Evolutionary conservation across 129 eudicot species (phyloP).

Genomic region (Sambucus nigra): DNA sequence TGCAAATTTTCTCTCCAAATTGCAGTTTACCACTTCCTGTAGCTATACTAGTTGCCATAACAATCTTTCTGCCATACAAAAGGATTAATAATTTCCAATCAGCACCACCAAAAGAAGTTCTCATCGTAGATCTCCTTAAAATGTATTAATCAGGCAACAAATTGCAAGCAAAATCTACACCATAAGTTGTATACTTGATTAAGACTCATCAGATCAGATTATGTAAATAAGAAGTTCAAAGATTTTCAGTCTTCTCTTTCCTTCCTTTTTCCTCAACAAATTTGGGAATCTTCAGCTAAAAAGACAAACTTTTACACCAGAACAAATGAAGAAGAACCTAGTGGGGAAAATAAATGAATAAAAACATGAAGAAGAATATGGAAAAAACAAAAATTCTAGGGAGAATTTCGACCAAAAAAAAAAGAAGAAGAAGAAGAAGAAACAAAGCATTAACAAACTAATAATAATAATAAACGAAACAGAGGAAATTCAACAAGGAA

Average conservation of each 20-base stretch:
- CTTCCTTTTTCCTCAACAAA: background rate
- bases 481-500: background rate
- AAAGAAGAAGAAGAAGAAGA: background rate
- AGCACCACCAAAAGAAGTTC: background rate
- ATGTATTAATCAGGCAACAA: background rate
- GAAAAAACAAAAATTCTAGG: background rate
- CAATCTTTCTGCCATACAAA: constrained; percentile 19
- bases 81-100: background rate
- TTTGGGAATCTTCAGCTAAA: background rate
- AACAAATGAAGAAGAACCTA: background rate
- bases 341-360: background rate
- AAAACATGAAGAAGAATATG: background rate
- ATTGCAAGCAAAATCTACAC: background rate
- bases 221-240: background rate
- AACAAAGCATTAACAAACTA: background rate
- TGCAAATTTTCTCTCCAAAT: constrained; percentile 29
- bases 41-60: constrained; percentile 65
- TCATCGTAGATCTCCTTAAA: background rate
- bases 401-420: background rate
- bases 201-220: background rate
- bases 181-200: background rate
- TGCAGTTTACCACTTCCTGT: constrained; percentile 43
- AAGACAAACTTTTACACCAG: background rate
- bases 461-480: background rate
- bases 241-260: too few species aligned